Conservation (phyloP, 2,329 filamentous ascomycete species). For the Colletotrichum gigasporum region DNA sequence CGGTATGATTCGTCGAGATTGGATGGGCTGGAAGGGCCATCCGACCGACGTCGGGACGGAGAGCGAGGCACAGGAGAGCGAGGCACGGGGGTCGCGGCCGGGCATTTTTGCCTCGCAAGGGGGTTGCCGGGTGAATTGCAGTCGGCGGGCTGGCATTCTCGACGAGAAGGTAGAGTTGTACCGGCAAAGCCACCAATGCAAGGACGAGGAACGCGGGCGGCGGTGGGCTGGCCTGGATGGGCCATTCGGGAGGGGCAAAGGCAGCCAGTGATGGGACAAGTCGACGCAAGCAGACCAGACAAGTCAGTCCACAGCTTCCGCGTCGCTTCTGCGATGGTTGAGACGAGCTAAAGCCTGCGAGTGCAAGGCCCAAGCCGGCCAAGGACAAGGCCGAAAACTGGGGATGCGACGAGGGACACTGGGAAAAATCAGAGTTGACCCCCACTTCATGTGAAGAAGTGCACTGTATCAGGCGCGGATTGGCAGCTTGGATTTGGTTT, state of each 20-base stretch:
- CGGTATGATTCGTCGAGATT: slow-evolving; percentile 20
- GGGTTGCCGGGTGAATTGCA: slow-evolving; percentile 25
- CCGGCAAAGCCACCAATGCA: slow-evolving; percentile 24
- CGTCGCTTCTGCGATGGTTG: slow-evolving; percentile 20
- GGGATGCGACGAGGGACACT: slow-evolving; percentile 21
- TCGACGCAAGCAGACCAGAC: slow-evolving; percentile 18
- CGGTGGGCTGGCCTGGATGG: slow-evolving; percentile 11
- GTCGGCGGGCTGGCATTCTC: too few relatives aligned
- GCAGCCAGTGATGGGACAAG: slow-evolving; percentile 1
- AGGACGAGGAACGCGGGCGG: slow-evolving; percentile 5
- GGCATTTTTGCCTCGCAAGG: slow-evolving; percentile 20
- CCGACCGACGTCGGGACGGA: slow-evolving; percentile 19
- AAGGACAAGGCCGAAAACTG: slow-evolving; percentile 20
- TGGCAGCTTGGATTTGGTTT: not conserved
- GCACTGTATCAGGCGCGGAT: slow-evolving; percentile 5
- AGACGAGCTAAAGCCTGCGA: slow-evolving; percentile 19
- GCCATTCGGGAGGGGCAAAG: slow-evolving; percentile 18
- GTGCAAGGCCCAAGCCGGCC: not conserved
- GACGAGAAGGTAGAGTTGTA: too few relatives aligned
- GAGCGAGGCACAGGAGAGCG: not conserved
- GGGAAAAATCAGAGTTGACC: slow-evolving; percentile 2
- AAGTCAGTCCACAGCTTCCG: slow-evolving; percentile 22
- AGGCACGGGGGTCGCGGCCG: not conserved
- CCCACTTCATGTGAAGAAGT: slow-evolving; percentile 31
- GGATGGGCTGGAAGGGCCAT: not conserved